phyloP scores from a whole-genome alignment of 106 monocot species.

The Vanilla planifolia region DNA sequence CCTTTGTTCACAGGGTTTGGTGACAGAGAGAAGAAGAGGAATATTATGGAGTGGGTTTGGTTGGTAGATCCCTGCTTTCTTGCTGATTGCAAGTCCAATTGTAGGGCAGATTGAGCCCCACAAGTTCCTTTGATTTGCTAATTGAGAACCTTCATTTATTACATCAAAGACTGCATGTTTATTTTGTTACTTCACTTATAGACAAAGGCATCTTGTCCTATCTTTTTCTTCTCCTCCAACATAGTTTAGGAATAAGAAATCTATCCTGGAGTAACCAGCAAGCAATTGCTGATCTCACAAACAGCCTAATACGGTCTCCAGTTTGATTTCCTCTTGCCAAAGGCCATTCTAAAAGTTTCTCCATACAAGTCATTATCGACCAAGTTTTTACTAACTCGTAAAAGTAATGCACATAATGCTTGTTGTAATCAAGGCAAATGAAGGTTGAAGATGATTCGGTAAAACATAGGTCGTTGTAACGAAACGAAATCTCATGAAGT shows the following conservation, averaged over 20 bases:
- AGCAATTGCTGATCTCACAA: neutral
- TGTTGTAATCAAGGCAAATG: too few relatives aligned
- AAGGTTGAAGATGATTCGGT: too few relatives aligned
- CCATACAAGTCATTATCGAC: too few relatives aligned
- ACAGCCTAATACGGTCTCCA: neutral
- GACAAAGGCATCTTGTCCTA: conserved; percentile 5
- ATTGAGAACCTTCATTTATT: neutral
- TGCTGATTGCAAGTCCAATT: conserved; percentile 29
- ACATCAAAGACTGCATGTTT: neutral
- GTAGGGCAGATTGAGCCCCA: conserved; percentile 23
- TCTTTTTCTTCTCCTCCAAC: neutral
- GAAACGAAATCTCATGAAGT: too few relatives aligned
- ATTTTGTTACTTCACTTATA: conserved; percentile 5
- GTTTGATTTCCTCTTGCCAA: too few relatives aligned
- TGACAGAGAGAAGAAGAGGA: conserved; percentile 4
- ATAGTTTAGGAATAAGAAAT: conserved; percentile 4
- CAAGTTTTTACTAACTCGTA: too few relatives aligned
- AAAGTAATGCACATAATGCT: too few relatives aligned
- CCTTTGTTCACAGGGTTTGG: too few relatives aligned
- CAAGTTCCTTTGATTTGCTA: conserved; percentile 7
- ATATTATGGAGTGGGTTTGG: conserved; percentile 21
- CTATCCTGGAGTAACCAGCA: neutral
- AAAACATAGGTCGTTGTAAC: too few relatives aligned
- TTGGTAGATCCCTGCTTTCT: conserved; percentile 23
- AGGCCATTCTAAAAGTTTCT: too few relatives aligned